These are phyloP conservation scores for Termitomyces sp. DNA, from an alignment of 768 basidiomycete species.

Conservation along the genomic window DNA sequence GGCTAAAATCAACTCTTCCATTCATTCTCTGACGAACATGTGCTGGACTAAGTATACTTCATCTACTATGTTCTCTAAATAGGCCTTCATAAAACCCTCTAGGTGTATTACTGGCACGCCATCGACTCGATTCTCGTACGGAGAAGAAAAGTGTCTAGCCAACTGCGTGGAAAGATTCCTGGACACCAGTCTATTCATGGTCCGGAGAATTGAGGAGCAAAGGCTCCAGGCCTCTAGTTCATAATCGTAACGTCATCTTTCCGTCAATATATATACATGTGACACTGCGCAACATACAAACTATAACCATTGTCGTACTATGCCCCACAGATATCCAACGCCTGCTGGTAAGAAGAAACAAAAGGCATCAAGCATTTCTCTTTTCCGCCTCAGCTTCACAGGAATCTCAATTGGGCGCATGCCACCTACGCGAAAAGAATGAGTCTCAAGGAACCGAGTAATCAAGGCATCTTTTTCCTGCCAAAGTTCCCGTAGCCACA, in stretches of 20 bases:
- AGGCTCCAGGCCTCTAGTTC: constrained; percentile 17
- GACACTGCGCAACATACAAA: background rate
- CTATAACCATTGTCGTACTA: constrained; percentile 21
- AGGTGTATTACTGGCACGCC: constrained; percentile 82
- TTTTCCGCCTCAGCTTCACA: constrained; percentile 42
- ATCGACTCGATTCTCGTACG: constrained; percentile 69
- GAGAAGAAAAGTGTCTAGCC: constrained; percentile 75
- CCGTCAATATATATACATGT: background rate
- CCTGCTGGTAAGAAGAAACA: constrained; percentile 62
- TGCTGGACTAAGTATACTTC: constrained; percentile 90
- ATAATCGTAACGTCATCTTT: background rate
- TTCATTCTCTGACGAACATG: constrained; percentile 75
- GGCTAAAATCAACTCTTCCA: constrained; percentile 54
- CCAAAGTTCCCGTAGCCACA: constrained; percentile 83
- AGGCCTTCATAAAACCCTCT: constrained; percentile 2
- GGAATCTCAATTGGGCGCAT: constrained; percentile 45
- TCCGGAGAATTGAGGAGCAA: constrained; percentile 57
- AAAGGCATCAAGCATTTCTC: constrained; percentile 63
- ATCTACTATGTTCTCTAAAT: background rate
- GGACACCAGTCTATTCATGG: constrained; percentile 79
- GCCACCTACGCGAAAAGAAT: constrained; percentile 32
- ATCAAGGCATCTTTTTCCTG: constrained; percentile 77
- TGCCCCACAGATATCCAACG: constrained; percentile 43
- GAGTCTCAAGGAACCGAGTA: constrained; percentile 53
- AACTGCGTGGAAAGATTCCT: constrained; percentile 94